Conservation (phyloP, 1,139 yeast species). For the Debaryomyces nepalensis region DNA sequence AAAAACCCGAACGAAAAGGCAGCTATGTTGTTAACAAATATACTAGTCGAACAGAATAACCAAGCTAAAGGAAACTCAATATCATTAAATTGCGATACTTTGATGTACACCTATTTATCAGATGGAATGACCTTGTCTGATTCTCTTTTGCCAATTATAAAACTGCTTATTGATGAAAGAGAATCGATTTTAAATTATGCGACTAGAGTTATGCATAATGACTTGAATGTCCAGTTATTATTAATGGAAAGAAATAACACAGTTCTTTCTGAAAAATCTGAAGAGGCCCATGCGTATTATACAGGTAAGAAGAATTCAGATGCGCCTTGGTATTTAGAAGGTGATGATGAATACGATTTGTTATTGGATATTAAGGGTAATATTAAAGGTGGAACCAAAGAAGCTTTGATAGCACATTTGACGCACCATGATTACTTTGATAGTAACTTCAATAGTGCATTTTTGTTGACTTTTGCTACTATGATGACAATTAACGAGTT, state of each 20-base stretch:
- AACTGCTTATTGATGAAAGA: constrained; percentile 68
- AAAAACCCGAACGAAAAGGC: constrained; percentile 55
- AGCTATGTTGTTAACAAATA: constrained; percentile 50
- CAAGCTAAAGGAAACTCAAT: constrained; percentile 48
- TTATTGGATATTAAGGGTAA: constrained; percentile 74
- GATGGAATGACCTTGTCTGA: constrained; percentile 51
- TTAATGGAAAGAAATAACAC: constrained; percentile 67
- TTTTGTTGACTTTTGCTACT: constrained; percentile 76
- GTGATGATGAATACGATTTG: constrained; percentile 76
- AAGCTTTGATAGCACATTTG: constrained; percentile 79
- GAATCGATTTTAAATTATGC: constrained; percentile 73
- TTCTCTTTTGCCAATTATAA: constrained; percentile 49
- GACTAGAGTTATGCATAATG: constrained; percentile 77
- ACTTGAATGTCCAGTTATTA: constrained; percentile 63
- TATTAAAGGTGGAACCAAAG: constrained; percentile 84
- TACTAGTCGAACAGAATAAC: constrained; percentile 49
- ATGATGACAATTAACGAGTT: constrained; percentile 74
- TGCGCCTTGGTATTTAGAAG: constrained; percentile 80
- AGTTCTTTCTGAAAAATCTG: constrained; percentile 40
- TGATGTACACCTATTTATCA: constrained; percentile 49
- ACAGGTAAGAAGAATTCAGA: constrained; percentile 45
- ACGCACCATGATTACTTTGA: constrained; percentile 79
- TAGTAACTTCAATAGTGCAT: constrained; percentile 68
- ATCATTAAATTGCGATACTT: constrained; percentile 53
- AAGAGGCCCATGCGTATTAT: constrained; percentile 42